Evolutionary conservation across 2,329 filamentous ascomycete genomes (phyloP).

Genomic region (Fonsecaea pedrosoi): DNA sequence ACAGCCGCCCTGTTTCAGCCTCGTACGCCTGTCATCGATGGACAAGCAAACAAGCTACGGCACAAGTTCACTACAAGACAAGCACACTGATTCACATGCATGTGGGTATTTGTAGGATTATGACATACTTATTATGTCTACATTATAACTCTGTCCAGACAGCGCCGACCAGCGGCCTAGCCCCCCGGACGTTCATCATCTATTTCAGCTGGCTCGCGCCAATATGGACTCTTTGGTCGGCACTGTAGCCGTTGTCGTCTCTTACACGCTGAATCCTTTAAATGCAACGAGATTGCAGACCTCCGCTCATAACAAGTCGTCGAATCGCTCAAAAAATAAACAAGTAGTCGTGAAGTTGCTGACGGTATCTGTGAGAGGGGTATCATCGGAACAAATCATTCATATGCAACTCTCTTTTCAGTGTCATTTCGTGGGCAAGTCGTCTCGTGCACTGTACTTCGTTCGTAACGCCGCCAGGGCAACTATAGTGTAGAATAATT

Average conservation of each 20-base stretch:
- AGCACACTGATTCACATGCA: neutral
- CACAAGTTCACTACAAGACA: neutral
- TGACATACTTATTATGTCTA: conserved; percentile 22
- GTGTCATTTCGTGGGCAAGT: conserved; percentile 16
- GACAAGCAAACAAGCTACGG: neutral
- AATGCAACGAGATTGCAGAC: conserved; percentile 9
- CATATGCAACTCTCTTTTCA: conserved; percentile 11
- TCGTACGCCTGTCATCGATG: neutral
- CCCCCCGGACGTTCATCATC: conserved; percentile 6
- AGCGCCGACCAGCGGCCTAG: conserved; percentile 22
- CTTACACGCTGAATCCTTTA: conserved; percentile 11
- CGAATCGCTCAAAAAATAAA: conserved; percentile 17
- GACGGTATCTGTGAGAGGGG: conserved; percentile 18
- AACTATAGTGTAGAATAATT: conserved; percentile 1
- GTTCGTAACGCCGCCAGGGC: conserved; percentile 26
- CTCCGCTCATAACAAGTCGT: conserved; percentile 8
- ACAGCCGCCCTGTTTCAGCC: conserved; percentile 21
- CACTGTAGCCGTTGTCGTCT: conserved; percentile 9
- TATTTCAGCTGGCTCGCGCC: conserved; percentile 24
- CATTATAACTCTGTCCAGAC: conserved; percentile 2
- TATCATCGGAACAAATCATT: conserved; percentile 24
- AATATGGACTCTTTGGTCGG: conserved; percentile 20
- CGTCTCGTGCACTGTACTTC: conserved; percentile 21
- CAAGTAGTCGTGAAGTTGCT: conserved; percentile 11
- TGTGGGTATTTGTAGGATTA: neutral